Conservation (phyloP, 2,329 filamentous ascomycete genomes). For the Magnaporthales sp. region DNA sequence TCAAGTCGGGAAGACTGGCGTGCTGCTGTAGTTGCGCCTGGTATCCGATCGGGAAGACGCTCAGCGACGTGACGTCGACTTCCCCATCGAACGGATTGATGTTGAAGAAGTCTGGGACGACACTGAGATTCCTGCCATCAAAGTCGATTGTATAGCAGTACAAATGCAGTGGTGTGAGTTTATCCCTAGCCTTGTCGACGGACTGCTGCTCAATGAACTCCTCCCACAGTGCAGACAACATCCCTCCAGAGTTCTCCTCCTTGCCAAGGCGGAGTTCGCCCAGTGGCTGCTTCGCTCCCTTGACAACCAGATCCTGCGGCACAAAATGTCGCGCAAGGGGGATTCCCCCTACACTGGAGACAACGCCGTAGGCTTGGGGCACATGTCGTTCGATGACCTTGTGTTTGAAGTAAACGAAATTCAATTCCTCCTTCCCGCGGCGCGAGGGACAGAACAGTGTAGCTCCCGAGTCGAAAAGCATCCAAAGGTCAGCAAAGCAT, state of each 20-base stretch:
- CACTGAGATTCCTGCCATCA: conserved; percentile 27
- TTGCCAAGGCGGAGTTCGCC: too few relatives aligned
- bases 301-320: neutral
- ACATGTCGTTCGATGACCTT: neutral
- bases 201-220: neutral
- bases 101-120: conserved; percentile 26
- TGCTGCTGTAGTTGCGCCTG: conserved; percentile 20
- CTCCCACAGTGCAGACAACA: neutral
- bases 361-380: neutral
- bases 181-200: neutral
- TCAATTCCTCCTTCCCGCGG: neutral
- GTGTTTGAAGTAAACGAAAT: neutral
- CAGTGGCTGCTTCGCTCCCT: neutral
- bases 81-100: conserved; percentile 28
- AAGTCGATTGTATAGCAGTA: conserved; percentile 30
- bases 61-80: conserved; percentile 25
- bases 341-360: neutral
- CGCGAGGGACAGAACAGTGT: neutral
- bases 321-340: neutral
- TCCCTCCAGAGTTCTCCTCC: too few relatives aligned
- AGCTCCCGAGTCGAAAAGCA: neutral
- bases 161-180: neutral
- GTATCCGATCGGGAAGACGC: conserved; percentile 30
- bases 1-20: conserved; percentile 6
- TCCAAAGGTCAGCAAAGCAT: neutral